A percentile compares a stretch with the other conserved stretches of the same genome.
Conservation (phyloP, 129 eudicot genomes). For the Ambrosia artemisiifolia region DNA sequence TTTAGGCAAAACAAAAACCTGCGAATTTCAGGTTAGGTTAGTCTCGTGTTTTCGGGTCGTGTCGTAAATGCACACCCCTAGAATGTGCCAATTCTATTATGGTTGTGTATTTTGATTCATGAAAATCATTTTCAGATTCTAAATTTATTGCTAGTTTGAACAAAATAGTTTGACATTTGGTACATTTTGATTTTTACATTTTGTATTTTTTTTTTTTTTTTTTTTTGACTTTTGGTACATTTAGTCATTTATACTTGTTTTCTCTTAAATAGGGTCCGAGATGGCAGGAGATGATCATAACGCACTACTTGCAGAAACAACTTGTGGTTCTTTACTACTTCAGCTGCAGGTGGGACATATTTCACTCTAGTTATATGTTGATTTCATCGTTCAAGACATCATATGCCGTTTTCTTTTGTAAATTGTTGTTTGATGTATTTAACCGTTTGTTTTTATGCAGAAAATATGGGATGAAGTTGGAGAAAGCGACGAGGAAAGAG, state of each 20-base stretch:
- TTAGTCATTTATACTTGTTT: background rate
- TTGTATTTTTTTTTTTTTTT: background rate
- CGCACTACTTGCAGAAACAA: conserved; percentile 59
- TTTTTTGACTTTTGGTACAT: background rate
- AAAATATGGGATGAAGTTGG: conserved; percentile 99
- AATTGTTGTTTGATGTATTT: background rate
- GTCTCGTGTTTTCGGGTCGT: too few species aligned
- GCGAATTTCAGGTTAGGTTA: too few species aligned
- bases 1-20: too few species aligned
- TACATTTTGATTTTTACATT: too few species aligned
- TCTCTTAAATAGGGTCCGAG: conserved; percentile 2
- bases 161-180: background rate
- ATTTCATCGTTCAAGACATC: background rate
- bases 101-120: background rate
- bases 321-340: conserved; percentile 73
- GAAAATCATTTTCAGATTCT: background rate
- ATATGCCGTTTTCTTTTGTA: background rate
- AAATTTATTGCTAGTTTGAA: background rate
- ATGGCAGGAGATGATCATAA: conserved; percentile 69
- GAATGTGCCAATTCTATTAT: too few species aligned
- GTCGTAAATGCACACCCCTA: too few species aligned
- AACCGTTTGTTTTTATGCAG: conserved; percentile 39
- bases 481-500: conserved; percentile 89
- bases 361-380: background rate
- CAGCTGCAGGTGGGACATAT: conserved; percentile 64